Evolutionary conservation across 1,284 basidiomycete genomes (phyloP).

Genomic region (Tremellales sp.): DNA sequence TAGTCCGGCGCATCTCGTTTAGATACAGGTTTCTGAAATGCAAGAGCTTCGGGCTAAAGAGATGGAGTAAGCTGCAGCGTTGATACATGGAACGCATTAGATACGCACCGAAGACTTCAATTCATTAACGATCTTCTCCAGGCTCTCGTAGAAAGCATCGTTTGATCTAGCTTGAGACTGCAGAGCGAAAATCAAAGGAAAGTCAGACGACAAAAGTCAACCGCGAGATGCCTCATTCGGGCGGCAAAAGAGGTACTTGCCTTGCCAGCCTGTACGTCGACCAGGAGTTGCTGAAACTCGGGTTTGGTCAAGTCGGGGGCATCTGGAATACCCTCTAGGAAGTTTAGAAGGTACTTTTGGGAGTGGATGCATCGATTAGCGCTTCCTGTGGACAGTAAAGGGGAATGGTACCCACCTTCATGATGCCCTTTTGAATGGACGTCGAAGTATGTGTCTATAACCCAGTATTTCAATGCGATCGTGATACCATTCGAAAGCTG

Average conservation of each 20-base stretch:
- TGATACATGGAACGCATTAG: background rate
- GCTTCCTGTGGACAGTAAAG: conserved; percentile 4
- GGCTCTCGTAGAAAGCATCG: conserved; percentile 86
- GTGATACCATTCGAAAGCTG: conserved; percentile 33
- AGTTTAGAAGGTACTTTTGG: conserved; percentile 49
- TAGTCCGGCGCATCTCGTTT: conserved; percentile 86
- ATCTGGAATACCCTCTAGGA: conserved; percentile 45
- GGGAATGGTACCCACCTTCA: conserved; percentile 37
- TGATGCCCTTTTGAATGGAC: conserved; percentile 13
- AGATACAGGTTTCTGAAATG: conserved; percentile 83
- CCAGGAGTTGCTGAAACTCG: conserved; percentile 47
- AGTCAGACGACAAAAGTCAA: conserved; percentile 3
- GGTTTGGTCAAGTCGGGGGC: conserved; percentile 45
- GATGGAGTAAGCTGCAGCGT: background rate
- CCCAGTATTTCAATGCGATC: conserved; percentile 2
- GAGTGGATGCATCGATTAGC: conserved; percentile 35
- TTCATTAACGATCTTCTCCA: conserved; percentile 81
- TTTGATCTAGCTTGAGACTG: conserved; percentile 62
- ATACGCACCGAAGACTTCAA: conserved; percentile 69
- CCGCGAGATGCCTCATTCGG: background rate
- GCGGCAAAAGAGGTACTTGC: conserved; percentile 24
- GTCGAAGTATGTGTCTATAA: conserved; percentile 5
- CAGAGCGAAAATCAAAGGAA: background rate
- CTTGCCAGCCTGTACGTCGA: conserved; percentile 48
- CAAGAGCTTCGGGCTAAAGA: conserved; percentile 71